These are phyloP conservation scores for Aspergillus sp. DNA, from an alignment of 2,329 filamentous ascomycete species.

Conservation along the genomic window DNA sequence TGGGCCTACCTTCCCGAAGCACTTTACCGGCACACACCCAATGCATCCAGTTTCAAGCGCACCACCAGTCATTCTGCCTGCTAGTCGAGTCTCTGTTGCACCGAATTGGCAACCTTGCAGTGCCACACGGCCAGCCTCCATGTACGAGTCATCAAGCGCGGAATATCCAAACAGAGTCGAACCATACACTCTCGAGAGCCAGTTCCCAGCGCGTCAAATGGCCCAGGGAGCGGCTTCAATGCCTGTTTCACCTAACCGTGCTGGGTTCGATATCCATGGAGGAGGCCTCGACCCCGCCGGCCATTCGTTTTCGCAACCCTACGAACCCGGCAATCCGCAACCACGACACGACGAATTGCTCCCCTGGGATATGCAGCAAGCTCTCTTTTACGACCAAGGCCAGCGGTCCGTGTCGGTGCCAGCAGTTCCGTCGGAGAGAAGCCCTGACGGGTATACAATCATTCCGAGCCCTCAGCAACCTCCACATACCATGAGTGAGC, in stretches of 20 bases:
- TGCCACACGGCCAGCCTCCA: conserved; percentile 18
- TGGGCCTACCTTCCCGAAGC: conserved; percentile 14
- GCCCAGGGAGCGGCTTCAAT: conserved; percentile 5
- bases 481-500: neutral
- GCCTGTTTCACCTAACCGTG: conserved; percentile 10
- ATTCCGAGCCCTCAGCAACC: neutral
- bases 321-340: conserved; percentile 6
- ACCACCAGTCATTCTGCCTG: conserved; percentile 14
- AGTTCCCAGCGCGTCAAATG: conserved; percentile 8
- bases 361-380: conserved; percentile 6
- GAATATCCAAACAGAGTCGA: conserved; percentile 19
- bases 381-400: conserved; percentile 8
- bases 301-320: conserved; percentile 14
- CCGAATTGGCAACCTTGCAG: conserved; percentile 21
- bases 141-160: conserved; percentile 18
- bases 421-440: neutral
- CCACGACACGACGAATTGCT: conserved; percentile 9
- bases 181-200: conserved; percentile 11
- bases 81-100: conserved; percentile 17
- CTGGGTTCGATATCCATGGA: conserved; percentile 11
- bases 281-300: conserved; percentile 9
- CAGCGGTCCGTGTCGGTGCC: conserved; percentile 12
- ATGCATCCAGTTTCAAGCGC: conserved; percentile 12
- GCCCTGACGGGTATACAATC: neutral
- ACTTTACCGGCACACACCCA: conserved; percentile 14